Base-by-base conservation (phyloP, 1,139 yeast species). In the Candida albicans region DNA sequence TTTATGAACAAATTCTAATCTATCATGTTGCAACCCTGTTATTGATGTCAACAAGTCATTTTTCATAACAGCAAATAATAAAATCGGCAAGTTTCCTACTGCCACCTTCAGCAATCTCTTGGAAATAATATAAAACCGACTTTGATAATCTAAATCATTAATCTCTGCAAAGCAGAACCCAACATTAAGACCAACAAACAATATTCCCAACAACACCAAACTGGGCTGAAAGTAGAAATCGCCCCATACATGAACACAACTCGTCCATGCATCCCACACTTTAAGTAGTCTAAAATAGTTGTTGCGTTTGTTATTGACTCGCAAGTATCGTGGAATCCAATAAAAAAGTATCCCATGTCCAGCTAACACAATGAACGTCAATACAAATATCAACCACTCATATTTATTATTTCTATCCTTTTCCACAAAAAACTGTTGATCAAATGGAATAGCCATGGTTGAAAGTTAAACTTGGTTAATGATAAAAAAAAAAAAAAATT, bases 21-120 rank as follows among this genome's bases (percentile, higher is more conserved):
- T 60, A 46, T 75, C 79, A 44, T 63, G 70, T 31, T 71, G 65
- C 27, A 75, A 59, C 0, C 81, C 81, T 1, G 76, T 57, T 4
- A 74, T 45, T 1, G 68, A 53, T 1, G 75, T 59, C 1, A 75
- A 47, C 7, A 72, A 46, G 49, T 74, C 77, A 49, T 71, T 65
- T 44, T 73, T 74, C 26, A 64, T 57, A 3, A 73, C 61, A 39
- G 67, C 55, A 11, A 73, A 43, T 44, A 70, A 59, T 33, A 75
- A 52, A 7, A 68, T 49, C 0, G 79, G 77, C 22, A 75, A 50
- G 47, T 70, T 72, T 0, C 76, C 75, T 5, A 68, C 52, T 0
- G 73, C 72, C 5, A 76, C 55, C 44, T 65, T 62, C 40, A 73
- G 73, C 2, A 74, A 44, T 50, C 80, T 57, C 52, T 75, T 75